A percentile compares a stretch with the other conserved stretches of the same genome.
Conservation (phyloP, 805 yeast genomes). For the Saccharomycopsis selenospora region DNA sequence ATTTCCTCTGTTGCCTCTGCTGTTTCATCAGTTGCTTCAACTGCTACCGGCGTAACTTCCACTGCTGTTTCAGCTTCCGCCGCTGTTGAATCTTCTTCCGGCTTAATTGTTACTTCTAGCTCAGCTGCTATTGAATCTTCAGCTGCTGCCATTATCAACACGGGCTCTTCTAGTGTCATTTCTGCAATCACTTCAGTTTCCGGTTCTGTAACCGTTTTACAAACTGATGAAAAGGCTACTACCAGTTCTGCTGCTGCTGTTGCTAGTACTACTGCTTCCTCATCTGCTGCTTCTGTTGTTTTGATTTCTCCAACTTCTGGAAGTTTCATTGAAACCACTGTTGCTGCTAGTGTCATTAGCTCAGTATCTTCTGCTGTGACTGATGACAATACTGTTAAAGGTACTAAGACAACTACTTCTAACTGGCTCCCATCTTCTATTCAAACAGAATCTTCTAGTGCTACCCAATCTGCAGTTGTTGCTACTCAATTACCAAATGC, state of each 20-base stretch:
- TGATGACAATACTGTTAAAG: background rate
- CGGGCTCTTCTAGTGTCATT: background rate
- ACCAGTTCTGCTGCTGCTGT: background rate
- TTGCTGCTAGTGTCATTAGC: conserved; percentile 7
- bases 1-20: background rate
- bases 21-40: background rate
- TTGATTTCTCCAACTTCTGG: conserved; percentile 18
- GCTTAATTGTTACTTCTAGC: background rate
- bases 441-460: conserved; percentile 22
- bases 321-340: conserved; percentile 16
- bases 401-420: conserved; percentile 5
- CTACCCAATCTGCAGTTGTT: conserved; percentile 16
- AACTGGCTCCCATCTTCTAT: conserved; percentile 19
- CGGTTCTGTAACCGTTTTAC: conserved; percentile 3
- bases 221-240: background rate
- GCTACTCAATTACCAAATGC: conserved; percentile 17
- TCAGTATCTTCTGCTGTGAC: conserved; percentile 2
- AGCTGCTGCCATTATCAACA: conserved; percentile 4
- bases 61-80: conserved; percentile 16
- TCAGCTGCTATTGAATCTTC: background rate
- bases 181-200: background rate
- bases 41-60: background rate
- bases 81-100: conserved; percentile 12
- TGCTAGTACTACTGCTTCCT: background rate
- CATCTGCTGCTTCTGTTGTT: conserved; percentile 9